Conservation (phyloP, 1,139 yeast genomes). For the Debaryomyces fabryi region DNA sequence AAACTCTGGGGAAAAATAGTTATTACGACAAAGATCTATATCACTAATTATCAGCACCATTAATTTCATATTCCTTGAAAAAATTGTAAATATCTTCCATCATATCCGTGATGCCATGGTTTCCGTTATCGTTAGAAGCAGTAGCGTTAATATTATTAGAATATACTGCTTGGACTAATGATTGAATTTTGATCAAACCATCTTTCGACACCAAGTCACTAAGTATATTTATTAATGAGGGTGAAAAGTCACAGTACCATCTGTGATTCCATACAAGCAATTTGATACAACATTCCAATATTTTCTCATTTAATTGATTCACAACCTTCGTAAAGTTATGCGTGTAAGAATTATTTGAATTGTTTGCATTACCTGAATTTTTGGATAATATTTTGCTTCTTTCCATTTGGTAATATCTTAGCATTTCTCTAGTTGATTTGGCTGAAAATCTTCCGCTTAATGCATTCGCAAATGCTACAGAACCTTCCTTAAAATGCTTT, state of each 20-base stretch:
- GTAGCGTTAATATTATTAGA: constrained; percentile 38
- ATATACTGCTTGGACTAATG: constrained; percentile 75
- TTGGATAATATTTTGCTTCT: constrained; percentile 38
- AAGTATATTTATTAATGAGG: constrained; percentile 58
- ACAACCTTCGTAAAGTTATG: constrained; percentile 45
- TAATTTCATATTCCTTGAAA: constrained; percentile 48
- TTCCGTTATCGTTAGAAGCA: constrained; percentile 29
- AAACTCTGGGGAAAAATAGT: background rate
- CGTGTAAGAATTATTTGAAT: constrained; percentile 19
- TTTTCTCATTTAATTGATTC: constrained; percentile 57
- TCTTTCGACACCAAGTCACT: constrained; percentile 69
- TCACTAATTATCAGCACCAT: constrained; percentile 43
- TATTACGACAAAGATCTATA: background rate
- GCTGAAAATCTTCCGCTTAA: constrained; percentile 79
- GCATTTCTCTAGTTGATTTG: constrained; percentile 72
- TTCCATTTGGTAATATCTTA: constrained; percentile 63
- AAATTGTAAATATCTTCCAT: constrained; percentile 56
- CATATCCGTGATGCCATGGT: constrained; percentile 62
- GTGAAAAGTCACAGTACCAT: constrained; percentile 93
- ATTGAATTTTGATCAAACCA: constrained; percentile 75
- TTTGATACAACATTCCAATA: constrained; percentile 72
- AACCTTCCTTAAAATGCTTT: constrained; percentile 77
- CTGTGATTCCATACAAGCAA: constrained; percentile 94
- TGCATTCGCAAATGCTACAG: constrained; percentile 81
- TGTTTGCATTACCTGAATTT: constrained; percentile 27